Evolutionary conservation across 1,284 basidiomycete species (phyloP).

Genomic region (Leccinum fuscescens): DNA sequence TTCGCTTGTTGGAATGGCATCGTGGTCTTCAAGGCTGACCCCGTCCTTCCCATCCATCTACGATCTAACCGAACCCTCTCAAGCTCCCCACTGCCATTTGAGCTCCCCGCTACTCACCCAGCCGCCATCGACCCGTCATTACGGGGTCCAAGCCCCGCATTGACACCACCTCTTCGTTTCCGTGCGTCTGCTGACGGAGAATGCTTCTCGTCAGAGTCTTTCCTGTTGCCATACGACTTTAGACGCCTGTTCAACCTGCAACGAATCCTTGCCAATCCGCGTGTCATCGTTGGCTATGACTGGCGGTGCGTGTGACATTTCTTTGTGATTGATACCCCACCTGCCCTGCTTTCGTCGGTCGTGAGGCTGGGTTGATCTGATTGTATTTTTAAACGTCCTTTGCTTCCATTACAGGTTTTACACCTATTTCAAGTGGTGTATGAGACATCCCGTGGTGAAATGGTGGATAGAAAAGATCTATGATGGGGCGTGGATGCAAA

Average conservation of each 20-base stretch:
- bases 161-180: conserved; percentile 43
- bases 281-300: conserved; percentile 22
- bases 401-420: conserved; percentile 33
- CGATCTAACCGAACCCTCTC: conserved; percentile 35
- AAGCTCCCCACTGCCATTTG: conserved; percentile 18
- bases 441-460: conserved; percentile 41
- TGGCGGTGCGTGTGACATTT: conserved; percentile 19
- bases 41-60: conserved; percentile 39
- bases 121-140: conserved; percentile 10
- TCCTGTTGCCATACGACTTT: conserved; percentile 54
- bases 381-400: background rate
- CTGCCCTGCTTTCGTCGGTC: background rate
- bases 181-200: conserved; percentile 40
- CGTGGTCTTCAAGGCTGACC: conserved; percentile 47
- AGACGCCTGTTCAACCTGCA: conserved; percentile 44
- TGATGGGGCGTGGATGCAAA: conserved; percentile 40
- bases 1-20: conserved; percentile 64
- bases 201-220: conserved; percentile 55
- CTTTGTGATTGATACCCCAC: background rate
- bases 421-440: conserved; percentile 46
- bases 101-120: conserved; percentile 18
- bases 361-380: background rate
- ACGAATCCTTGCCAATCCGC: conserved; percentile 26
- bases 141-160: conserved; percentile 29
- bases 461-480: conserved; percentile 46